phyloP scores from a whole-genome alignment of 352 stramenopile species.

The Pythium oligandrum region DNA sequence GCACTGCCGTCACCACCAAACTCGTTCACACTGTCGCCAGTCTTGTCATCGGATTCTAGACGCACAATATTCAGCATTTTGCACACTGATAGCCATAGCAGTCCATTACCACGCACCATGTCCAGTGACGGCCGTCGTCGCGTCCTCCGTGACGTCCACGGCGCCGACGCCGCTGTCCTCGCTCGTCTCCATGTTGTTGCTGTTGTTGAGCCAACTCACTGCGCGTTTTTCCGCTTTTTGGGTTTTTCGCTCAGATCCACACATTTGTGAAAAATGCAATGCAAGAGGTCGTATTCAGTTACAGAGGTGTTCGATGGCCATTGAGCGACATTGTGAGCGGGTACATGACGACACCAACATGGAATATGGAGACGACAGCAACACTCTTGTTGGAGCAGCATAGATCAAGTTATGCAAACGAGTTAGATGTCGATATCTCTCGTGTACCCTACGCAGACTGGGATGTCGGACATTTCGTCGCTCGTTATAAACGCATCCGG shows the following conservation, averaged over 20 bases:
- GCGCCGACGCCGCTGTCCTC: neutral
- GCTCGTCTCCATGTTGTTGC: neutral
- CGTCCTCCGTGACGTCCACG: conserved; percentile 4
- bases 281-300: conserved; percentile 2
- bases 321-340: no score
- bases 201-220: conserved; percentile 3
- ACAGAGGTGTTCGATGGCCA: no score
- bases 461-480: no score
- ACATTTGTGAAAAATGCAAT: conserved; percentile 24
- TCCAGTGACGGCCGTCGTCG: conserved; percentile 1
- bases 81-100: no score
- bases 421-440: no score
- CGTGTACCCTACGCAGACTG: no score
- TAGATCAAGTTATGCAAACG: no score
- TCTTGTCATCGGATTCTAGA: neutral
- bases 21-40: neutral
- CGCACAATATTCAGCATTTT: neutral
- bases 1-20: conserved; percentile 14
- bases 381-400: no score
- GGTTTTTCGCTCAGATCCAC: no score
- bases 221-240: conserved; percentile 14
- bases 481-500: no score
- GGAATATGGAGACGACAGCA: no score
- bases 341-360: no score
- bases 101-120: neutral